Evolutionary conservation across 306 rosid species (phyloP).

Genomic region (Mimosa bimucronata): DNA sequence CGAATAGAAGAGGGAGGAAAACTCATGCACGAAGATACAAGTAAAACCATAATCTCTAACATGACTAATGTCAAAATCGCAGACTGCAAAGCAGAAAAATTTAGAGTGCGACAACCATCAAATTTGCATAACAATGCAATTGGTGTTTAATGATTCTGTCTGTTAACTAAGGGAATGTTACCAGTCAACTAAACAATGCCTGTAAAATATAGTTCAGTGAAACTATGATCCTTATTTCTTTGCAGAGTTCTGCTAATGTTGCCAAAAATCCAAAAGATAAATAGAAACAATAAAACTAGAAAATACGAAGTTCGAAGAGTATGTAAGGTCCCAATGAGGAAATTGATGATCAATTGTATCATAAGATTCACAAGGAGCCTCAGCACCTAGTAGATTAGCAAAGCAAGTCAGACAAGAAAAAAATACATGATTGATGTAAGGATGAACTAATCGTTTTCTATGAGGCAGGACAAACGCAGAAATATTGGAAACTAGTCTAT

Average conservation of each 20-base stretch:
- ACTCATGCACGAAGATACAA: background rate
- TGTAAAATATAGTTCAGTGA: background rate
- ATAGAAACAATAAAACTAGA: slow-evolving; percentile 1
- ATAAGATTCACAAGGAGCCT: slow-evolving; percentile 8
- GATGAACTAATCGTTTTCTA: slow-evolving; percentile 40
- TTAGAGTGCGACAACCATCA: background rate
- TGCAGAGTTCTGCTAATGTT: background rate
- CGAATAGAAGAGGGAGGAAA: background rate
- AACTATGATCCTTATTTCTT: slow-evolving; percentile 3
- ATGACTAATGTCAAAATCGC: slow-evolving; percentile 1
- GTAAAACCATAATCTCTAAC: background rate
- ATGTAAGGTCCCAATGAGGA: slow-evolving; percentile 1
- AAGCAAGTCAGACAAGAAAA: slow-evolving; percentile 44
- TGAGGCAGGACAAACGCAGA: slow-evolving; percentile 33
- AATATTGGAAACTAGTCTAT: slow-evolving; percentile 38
- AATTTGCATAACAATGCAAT: slow-evolving; percentile 11
- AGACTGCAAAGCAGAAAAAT: background rate
- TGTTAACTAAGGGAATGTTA: too few relatives aligned
- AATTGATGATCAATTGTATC: slow-evolving; percentile 10
- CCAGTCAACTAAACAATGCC: too few relatives aligned
- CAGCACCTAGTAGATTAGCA: background rate
- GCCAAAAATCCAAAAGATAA: slow-evolving; percentile 6
- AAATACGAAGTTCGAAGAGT: slow-evolving; percentile 12
- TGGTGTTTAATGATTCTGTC: slow-evolving; percentile 6
- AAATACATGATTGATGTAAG: slow-evolving; percentile 38